These are phyloP conservation scores for Trichoderma hamatum DNA, from an alignment of 2,329 filamentous ascomycete species.

Conservation along the genomic window DNA sequence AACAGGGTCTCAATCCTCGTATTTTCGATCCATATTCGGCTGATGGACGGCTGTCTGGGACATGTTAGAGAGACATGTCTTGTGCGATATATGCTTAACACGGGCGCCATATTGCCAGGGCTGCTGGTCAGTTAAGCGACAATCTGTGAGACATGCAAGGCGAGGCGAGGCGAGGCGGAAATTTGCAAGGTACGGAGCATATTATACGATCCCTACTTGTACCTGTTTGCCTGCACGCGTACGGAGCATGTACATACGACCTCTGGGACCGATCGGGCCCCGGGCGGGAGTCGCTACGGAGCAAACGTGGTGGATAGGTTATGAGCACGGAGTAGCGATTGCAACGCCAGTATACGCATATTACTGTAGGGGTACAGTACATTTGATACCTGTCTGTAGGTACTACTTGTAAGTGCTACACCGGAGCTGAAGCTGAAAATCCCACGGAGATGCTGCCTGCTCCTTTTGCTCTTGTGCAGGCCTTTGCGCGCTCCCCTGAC, in stretches of 20 bases:
- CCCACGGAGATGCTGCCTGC: constrained; percentile 5
- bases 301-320: constrained; percentile 1
- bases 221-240: neutral
- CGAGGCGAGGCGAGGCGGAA: constrained; percentile 20
- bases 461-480: constrained; percentile 22
- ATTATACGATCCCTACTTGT: neutral
- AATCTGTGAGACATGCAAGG: constrained; percentile 12
- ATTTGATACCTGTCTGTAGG: neutral
- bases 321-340: neutral
- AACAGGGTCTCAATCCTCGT: neutral
- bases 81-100: constrained; percentile 23
- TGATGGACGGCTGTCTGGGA: neutral
- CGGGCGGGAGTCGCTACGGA: constrained; percentile 19
- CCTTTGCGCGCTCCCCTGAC: constrained; percentile 19
- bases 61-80: constrained; percentile 12
- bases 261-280: neutral
- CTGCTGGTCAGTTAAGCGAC: constrained; percentile 13
- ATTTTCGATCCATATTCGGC: neutral
- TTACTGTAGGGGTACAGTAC: neutral
- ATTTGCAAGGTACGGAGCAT: constrained; percentile 21
- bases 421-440: constrained; percentile 16
- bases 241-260: neutral
- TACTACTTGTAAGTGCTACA: neutral
- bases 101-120: neutral
- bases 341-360: constrained; percentile 2